A percentile compares a stretch with the other conserved stretches of the same genome.
Conservation (phyloP, 2,329 filamentous ascomycete genomes). For the Phyllosticta ampelicida region DNA sequence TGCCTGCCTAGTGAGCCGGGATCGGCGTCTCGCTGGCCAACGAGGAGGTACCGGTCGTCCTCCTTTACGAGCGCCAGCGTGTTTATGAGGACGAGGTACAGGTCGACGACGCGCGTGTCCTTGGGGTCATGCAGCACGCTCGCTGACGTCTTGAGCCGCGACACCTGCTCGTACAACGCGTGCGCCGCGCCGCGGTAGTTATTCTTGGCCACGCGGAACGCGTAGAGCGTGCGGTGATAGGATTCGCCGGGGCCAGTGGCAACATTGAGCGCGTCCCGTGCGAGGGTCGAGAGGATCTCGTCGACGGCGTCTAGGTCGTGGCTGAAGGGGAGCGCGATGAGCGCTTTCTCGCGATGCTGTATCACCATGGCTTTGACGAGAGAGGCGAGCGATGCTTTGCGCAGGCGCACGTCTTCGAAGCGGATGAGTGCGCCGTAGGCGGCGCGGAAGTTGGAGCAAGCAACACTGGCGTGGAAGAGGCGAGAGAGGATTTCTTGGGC, state of each 20-base stretch:
- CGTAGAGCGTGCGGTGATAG: slow-evolving; percentile 83
- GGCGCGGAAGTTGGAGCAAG: slow-evolving; percentile 67
- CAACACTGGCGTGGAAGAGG: slow-evolving; percentile 71
- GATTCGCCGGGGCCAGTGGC: slow-evolving; percentile 43
- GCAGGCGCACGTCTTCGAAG: slow-evolving; percentile 25
- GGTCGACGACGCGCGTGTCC: slow-evolving; percentile 52
- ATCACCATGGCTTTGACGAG: slow-evolving; percentile 40
- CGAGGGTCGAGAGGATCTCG: slow-evolving; percentile 61
- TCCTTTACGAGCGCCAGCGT: slow-evolving; percentile 74
- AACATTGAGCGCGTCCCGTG: slow-evolving; percentile 57
- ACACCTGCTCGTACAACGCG: slow-evolving; percentile 45
- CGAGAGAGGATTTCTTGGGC: slow-evolving; percentile 60
- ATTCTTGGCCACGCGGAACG: slow-evolving; percentile 72
- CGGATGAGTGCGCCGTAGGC: slow-evolving; percentile 71
- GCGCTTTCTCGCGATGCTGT: slow-evolving; percentile 22
- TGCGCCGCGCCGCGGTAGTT: slow-evolving; percentile 73
- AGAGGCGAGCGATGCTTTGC: slow-evolving; percentile 58
- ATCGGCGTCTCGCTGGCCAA: slow-evolving; percentile 16
- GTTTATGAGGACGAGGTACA: slow-evolving; percentile 89
- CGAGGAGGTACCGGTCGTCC: slow-evolving; percentile 72
- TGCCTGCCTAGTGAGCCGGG: slow-evolving; percentile 26
- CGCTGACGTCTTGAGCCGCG: slow-evolving; percentile 36
- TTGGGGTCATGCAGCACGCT: slow-evolving; percentile 33
- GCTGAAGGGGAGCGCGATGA: slow-evolving; percentile 69
- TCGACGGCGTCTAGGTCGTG: slow-evolving; percentile 71